Base-by-base conservation (phyloP, 345 rosid genomes). In the Melaleuca quinquenervia region DNA sequence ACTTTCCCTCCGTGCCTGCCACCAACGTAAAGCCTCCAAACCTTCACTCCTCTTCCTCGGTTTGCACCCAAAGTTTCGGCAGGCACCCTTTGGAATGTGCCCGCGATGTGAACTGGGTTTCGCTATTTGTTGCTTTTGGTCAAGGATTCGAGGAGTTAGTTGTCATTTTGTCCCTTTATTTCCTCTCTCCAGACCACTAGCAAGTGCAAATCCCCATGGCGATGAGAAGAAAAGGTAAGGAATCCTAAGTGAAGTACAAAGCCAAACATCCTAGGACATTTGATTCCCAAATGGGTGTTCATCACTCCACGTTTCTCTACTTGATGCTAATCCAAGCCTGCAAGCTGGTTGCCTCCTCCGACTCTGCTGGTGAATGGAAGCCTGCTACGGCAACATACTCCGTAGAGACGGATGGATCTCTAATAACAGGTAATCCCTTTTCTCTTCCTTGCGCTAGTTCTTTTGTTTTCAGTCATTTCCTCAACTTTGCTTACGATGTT, bases 351-450 rank as follows among this genome's bases (percentile, higher is more conserved):
- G 89, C 92, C 74, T 60, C 85, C 52, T 52, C 41, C 10, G 86
- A 85, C 58, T 84, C 91, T 52, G 90, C 90, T 11, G 89, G 87
- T 70, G 94, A 90, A 88, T 96, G 99, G 99, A 92, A 89, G 90
- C 84, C 98, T 82, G 98, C 99, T 48, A 94, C 99, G 0, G 98
- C 99, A 84, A 96, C 99, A 85, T 94, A 91, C 91, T 90, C 96
- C 82, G 87, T 87, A 83, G 92, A 94, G 78, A 90, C 89, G 83
- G 89, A 93, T 74, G 97, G 94, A 45, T 93, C 98, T 50, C 93
- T 95, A 84, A 87, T 90, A 83, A 88, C 91, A 60, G 99, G 98
- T 94, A 92, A 84, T 82, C 84, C 53, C 80, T 88, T 86, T 78
- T 27, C 29, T 84, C 29, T 26, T 45, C 83, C 52, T 55, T 54